Evolutionary conservation across 345 rosid genomes (phyloP), one percentile per base, ranked within the genome.

Genomic region (Salix viminalis): DNA sequence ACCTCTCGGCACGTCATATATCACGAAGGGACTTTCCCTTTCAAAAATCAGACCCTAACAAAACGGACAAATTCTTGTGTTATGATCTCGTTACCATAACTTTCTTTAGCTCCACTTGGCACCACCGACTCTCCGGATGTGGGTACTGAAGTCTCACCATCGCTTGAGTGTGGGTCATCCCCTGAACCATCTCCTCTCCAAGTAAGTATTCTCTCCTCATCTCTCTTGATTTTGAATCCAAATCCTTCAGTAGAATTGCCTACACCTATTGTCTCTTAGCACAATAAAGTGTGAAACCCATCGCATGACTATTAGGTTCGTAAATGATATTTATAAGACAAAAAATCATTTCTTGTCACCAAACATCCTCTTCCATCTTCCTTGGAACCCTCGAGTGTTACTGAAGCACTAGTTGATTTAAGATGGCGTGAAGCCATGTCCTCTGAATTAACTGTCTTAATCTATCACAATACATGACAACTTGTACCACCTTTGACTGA

Each of bases 321-420:
- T 50, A 2, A 50, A 50, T 18, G 56, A 5, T 0, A 50, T 50
- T 0, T 50, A 5, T 5, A 50, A 16, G 1, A 0, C 56, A 4
- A 52, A 18, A 52, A 52, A 18, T 4, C n/a, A 0, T 52, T 18
- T 0, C 10, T 52, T 19, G 9, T 50, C 4, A 52, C 58, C 23
- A 52, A 52, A 52, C 58, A 52, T 18, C 23, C 58, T 5, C 3
- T 52, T 1, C 23, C 24, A 52, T 52, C 11, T 19, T 52, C 11
- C 0, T 19, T 15, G 11, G 23, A 52, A 52, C 11, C 60, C 1
- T 52, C 11, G 0, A 52, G 24, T 52, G 60, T 52, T 2, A 19
- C 4, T 7, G 0, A 0, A 0, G 1, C 11, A 52, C 3, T 19
- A 0, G 0, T 0, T 7, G 0, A 19, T 7, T 52, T 4, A 0